Evolutionary conservation across 805 yeast genomes (phyloP).

Genomic region (Wickerhamiella sorbophila): DNA sequence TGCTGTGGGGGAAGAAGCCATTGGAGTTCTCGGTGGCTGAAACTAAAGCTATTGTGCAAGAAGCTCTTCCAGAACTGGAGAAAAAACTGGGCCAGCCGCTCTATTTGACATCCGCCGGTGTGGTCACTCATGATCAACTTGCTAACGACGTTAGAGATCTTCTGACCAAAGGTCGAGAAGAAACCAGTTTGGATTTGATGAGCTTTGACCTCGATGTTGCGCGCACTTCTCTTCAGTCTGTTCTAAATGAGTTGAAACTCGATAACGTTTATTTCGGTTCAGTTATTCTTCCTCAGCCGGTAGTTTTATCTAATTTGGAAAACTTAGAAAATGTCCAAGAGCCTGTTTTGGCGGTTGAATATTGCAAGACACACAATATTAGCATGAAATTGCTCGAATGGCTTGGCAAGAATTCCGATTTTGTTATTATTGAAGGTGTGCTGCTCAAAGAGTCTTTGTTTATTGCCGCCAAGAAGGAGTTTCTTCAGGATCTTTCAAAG

Average conservation of each 20-base stretch:
- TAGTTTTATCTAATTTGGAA: constrained; percentile 23
- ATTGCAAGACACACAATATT: constrained; percentile 6
- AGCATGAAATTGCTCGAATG: constrained; percentile 10
- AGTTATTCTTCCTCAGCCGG: background rate
- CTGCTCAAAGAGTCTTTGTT: background rate
- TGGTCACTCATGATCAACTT: constrained; percentile 6
- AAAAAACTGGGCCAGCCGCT: constrained; percentile 5
- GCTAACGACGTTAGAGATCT: constrained; percentile 1
- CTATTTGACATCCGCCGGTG: constrained; percentile 1
- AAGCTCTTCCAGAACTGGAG: constrained; percentile 4
- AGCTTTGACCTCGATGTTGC: constrained; percentile 4
- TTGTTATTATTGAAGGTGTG: constrained; percentile 6
- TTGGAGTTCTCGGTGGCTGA: constrained; percentile 5
- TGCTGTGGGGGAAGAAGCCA: background rate
- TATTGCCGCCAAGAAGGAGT: background rate
- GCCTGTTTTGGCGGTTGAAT: constrained; percentile 16
- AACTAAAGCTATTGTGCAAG: constrained; percentile 2
- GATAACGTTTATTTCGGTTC: background rate
- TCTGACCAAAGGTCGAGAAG: constrained; percentile 1
- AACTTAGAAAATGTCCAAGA: constrained; percentile 24
- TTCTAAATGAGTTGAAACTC: background rate
- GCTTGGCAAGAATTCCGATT: constrained; percentile 3
- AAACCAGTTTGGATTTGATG: constrained; percentile 3
- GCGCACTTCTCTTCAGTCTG: background rate
- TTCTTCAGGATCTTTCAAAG: background rate